A percentile compares a stretch with the other conserved stretches of the same genome.
phyloP scores from a whole-genome alignment of 2,329 filamentous ascomycete species.

The Xylariaceae sp. region DNA sequence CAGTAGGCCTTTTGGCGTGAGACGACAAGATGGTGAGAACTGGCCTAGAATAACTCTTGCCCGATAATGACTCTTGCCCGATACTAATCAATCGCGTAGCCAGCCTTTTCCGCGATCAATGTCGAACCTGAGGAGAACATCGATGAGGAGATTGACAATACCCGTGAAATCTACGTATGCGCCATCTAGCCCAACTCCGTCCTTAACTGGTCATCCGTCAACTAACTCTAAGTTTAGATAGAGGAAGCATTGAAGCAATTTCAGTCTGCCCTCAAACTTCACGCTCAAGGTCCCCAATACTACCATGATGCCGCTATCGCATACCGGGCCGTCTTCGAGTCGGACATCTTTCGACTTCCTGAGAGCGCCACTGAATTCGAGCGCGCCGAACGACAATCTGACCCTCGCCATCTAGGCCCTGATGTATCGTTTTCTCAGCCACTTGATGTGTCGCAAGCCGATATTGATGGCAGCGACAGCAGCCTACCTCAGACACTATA shows the following conservation, averaged over 20 bases:
- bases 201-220: not conserved
- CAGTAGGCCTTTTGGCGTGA: slow-evolving; percentile 11
- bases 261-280: slow-evolving; percentile 85
- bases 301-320: slow-evolving; percentile 78
- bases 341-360: slow-evolving; percentile 91
- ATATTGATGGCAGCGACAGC: slow-evolving; percentile 74
- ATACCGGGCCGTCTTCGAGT: slow-evolving; percentile 83
- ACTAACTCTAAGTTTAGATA: slow-evolving; percentile 54
- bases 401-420: slow-evolving; percentile 48
- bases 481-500: slow-evolving; percentile 89
- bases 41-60: not conserved
- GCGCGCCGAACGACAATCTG: slow-evolving; percentile 62
- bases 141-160: slow-evolving; percentile 92
- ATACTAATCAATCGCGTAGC: slow-evolving; percentile 41
- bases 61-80: not conserved
- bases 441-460: slow-evolving; percentile 60
- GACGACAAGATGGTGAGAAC: slow-evolving; percentile 18
- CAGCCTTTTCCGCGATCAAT: slow-evolving; percentile 85
- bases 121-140: slow-evolving; percentile 89
- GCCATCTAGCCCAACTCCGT: too few relatives aligned
- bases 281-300: slow-evolving; percentile 79
- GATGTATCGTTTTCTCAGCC: slow-evolving; percentile 53
- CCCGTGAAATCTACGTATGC: slow-evolving; percentile 81
- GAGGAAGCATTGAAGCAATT: slow-evolving; percentile 96
- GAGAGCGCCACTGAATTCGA: slow-evolving; percentile 86